phyloP scores from a whole-genome alignment of 139 green algal species.

The Pycnococcus provasolii region DNA sequence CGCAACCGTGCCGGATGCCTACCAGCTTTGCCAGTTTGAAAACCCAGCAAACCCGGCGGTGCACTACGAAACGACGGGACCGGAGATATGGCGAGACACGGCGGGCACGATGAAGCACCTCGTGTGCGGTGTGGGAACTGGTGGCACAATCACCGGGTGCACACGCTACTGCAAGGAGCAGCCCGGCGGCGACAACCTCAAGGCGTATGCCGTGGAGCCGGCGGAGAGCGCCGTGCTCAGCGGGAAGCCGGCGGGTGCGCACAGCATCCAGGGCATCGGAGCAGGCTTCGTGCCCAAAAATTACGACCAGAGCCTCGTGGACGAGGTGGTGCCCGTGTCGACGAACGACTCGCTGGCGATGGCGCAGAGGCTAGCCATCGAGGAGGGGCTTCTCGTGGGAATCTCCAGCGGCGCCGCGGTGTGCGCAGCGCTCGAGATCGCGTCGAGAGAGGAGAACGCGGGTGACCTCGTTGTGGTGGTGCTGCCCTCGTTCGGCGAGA shows the following conservation, averaged over 20 bases:
- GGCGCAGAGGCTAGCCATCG: constrained; percentile 43
- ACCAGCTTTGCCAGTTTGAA: constrained; percentile 63
- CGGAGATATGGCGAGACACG: constrained; percentile 33
- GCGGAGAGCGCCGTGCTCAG: constrained; percentile 58
- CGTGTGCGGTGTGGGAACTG: constrained; percentile 67
- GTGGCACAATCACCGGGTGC: constrained; percentile 76
- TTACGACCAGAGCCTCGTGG: constrained; percentile 64
- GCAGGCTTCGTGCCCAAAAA: constrained; percentile 87
- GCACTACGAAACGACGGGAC: constrained; percentile 32
- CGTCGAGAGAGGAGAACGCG: constrained; percentile 58
- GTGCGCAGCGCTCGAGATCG: constrained; percentile 56
- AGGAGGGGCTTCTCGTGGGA: constrained; percentile 72
- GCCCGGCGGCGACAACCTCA: constrained; percentile 49
- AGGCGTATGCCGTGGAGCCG: constrained; percentile 47
- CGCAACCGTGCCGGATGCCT: constrained; percentile 38
- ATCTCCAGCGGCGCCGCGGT: constrained; percentile 84
- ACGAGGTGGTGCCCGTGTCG: constrained; percentile 66
- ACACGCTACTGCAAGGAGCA: constrained; percentile 68
- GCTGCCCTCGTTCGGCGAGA: constrained; percentile 77
- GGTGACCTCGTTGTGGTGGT: constrained; percentile 76
- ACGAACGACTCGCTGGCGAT: constrained; percentile 21
- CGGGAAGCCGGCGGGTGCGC: constrained; percentile 69
- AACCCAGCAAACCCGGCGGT: constrained; percentile 50
- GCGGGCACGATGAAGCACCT: constrained; percentile 29
- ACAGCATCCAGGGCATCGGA: constrained; percentile 91